Evolutionary conservation across 2,329 filamentous ascomycete species (phyloP).

Genomic region (Gaeumannomyces tritici): DNA sequence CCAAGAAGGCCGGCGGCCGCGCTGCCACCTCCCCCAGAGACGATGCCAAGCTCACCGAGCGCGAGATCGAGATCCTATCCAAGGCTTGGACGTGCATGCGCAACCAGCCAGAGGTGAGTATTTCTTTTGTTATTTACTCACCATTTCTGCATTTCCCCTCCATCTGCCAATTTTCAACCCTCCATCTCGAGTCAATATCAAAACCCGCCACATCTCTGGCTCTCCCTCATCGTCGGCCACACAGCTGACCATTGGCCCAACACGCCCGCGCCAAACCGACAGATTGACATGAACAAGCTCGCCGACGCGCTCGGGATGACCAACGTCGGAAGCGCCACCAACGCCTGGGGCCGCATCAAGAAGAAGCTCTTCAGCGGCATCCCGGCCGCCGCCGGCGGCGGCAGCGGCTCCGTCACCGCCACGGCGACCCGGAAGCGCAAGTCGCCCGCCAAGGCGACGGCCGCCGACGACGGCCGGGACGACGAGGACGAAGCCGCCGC

Average conservation of each 20-base stretch:
- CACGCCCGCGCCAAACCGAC: neutral
- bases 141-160: neutral
- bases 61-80: conserved; percentile 15
- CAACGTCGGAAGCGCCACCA: conserved; percentile 13
- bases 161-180: neutral
- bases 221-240: too few species aligned
- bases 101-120: conserved; percentile 15
- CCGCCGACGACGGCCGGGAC: neutral
- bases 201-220: neutral
- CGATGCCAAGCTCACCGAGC: conserved; percentile 9
- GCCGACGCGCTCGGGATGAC: conserved; percentile 14
- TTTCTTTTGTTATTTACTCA: too few species aligned
- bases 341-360: conserved; percentile 15
- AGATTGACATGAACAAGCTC: conserved; percentile 15
- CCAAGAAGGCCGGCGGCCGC: neutral
- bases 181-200: neutral
- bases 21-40: neutral
- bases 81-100: conserved; percentile 17
- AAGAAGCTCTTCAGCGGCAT: conserved; percentile 15
- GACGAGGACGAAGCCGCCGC: neutral
- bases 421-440: conserved; percentile 10
- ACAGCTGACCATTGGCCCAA: neutral
- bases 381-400: neutral
- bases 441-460: conserved; percentile 8
- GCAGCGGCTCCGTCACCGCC: too few species aligned